Conservation (phyloP, 805 yeast species). For the Metschnikowia rubicola region DNA sequence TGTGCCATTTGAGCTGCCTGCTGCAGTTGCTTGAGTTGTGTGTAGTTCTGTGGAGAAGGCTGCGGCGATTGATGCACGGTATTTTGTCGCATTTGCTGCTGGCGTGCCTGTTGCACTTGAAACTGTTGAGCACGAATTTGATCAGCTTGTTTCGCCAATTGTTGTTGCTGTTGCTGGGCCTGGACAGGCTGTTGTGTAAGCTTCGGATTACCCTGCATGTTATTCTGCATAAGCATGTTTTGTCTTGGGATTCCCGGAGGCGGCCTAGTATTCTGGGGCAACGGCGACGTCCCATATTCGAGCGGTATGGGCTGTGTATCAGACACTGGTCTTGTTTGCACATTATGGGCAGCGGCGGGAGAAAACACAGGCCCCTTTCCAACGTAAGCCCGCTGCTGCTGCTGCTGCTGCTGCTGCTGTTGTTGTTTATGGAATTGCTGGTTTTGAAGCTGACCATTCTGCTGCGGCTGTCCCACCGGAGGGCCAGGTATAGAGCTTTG, state of each 20-base stretch:
- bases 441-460: conserved; percentile 5
- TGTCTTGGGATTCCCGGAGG: conserved; percentile 2
- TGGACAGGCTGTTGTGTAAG: conserved; percentile 8
- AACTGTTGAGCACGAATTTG: conserved; percentile 16
- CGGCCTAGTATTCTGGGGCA: conserved; percentile 4
- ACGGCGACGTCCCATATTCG: conserved; percentile 5
- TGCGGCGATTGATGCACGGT: conserved; percentile 4
- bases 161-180: conserved; percentile 12
- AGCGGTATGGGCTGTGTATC: no score
- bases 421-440: conserved; percentile 9
- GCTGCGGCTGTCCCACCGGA: no score
- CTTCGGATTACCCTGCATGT: background rate
- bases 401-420: conserved; percentile 7
- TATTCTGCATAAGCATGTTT: conserved; percentile 3
- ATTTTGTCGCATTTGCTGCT: conserved; percentile 14
- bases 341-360: background rate
- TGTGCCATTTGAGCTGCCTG: conserved; percentile 10
- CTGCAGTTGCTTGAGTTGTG: conserved; percentile 13
- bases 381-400: background rate
- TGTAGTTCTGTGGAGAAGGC: conserved; percentile 3
- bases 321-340: background rate
- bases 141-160: conserved; percentile 14
- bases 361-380: background rate
- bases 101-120: conserved; percentile 17
- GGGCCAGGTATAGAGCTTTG: no score